These are phyloP conservation scores for Fusarium nygamai DNA, from an alignment of 2,329 filamentous ascomycete species.

Conservation along the genomic window DNA sequence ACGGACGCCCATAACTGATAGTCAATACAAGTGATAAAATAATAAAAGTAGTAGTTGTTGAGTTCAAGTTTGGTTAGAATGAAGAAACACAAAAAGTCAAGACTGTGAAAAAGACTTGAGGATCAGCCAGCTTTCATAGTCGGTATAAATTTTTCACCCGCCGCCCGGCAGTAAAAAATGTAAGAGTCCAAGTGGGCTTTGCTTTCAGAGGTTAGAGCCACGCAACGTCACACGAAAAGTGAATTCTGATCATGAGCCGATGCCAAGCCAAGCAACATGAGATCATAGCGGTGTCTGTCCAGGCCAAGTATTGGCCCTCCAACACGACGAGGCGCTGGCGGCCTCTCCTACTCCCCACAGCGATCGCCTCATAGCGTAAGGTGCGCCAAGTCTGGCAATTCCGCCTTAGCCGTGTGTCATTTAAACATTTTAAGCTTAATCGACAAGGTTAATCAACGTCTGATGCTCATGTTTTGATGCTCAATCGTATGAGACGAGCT, in stretches of 20 bases:
- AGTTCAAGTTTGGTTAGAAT: not conserved
- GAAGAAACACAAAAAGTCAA: not conserved
- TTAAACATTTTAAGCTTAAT: slow-evolving; percentile 26
- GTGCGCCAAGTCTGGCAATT: slow-evolving; percentile 14
- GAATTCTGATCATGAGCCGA: slow-evolving; percentile 29
- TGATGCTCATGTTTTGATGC: not conserved
- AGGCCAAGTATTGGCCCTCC: slow-evolving; percentile 5
- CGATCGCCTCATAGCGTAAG: slow-evolving; percentile 1
- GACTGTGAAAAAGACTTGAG: not conserved
- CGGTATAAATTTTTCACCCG: slow-evolving; percentile 8
- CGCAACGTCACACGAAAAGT: slow-evolving; percentile 23
- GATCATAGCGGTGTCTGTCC: slow-evolving; percentile 13
- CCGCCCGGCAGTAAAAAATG: not conserved
- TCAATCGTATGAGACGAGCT: not conserved
- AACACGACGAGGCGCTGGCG: slow-evolving; percentile 12
- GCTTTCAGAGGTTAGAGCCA: slow-evolving; percentile 33
- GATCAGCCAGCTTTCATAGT: slow-evolving; percentile 10
- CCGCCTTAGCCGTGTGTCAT: slow-evolving; percentile 16
- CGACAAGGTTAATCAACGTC: slow-evolving; percentile 11
- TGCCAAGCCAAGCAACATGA: slow-evolving; percentile 27
- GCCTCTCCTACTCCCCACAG: slow-evolving; percentile 16
- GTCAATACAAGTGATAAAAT: not conserved
- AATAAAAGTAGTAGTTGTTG: not conserved
- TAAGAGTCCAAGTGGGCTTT: slow-evolving; percentile 1
- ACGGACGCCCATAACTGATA: slow-evolving; percentile 24